Conservation (phyloP, 2,329 filamentous ascomycete genomes). For the Myriosclerotinia duriaeana region DNA sequence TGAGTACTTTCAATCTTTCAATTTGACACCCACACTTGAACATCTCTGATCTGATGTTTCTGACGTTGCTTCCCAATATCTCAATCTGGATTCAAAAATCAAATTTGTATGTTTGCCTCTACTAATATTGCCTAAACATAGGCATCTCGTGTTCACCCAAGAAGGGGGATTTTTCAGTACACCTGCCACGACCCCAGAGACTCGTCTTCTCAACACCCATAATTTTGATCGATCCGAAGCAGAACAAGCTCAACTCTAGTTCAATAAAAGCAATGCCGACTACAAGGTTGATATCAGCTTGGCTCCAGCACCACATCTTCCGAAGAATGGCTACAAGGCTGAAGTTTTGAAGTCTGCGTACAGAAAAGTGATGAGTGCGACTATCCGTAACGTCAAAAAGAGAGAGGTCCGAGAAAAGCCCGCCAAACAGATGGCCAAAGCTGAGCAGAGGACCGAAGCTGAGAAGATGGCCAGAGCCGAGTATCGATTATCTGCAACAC, state of each 20-base stretch:
- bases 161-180: neutral
- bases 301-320: neutral
- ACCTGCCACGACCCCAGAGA: neutral
- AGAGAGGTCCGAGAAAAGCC: neutral
- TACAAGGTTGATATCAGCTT: neutral
- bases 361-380: neutral
- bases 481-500: neutral
- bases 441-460: neutral
- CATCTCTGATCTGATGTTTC: no score
- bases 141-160: neutral
- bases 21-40: no score
- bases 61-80: no score
- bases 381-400: neutral
- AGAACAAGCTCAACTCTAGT: neutral
- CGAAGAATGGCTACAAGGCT: neutral
- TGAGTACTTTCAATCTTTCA: neutral
- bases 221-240: neutral
- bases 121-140: neutral
- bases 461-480: neutral
- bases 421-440: neutral
- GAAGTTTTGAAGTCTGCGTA: neutral
- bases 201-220: neutral
- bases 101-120: neutral
- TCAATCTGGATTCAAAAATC: neutral
- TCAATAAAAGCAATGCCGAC: neutral